Percentiles rank a stretch among this genome's conserved stretches.
Evolutionary conservation across 2,329 filamentous ascomycete genomes (phyloP).

Genomic region (Botrytis elliptica): DNA sequence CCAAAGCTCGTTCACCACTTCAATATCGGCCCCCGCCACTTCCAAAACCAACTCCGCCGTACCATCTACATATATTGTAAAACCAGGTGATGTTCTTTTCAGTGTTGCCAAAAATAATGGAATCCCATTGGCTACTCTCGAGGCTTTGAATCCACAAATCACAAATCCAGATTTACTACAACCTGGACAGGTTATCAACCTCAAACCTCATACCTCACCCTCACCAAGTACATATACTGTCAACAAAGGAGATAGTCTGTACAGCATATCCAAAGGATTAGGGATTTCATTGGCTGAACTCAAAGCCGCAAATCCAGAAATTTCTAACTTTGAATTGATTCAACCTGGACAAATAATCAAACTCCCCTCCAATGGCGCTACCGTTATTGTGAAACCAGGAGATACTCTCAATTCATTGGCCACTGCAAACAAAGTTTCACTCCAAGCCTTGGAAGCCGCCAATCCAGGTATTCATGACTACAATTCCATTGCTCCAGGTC

Average conservation of each 20-base stretch:
- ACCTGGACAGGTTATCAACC: background rate
- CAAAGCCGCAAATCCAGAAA: no score
- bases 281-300: no score
- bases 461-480: background rate
- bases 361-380: no score
- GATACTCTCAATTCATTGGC: background rate
- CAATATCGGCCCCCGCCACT: background rate
- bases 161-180: background rate
- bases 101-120: background rate
- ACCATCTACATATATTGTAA: background rate
- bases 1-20: background rate
- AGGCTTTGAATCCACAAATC: background rate
- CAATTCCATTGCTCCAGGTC: background rate
- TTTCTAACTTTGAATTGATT: no score
- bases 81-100: background rate
- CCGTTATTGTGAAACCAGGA: background rate
- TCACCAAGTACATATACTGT: background rate
- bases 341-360: no score
- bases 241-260: background rate
- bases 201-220: background rate
- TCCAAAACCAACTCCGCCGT: background rate
- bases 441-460: background rate
- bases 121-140: background rate
- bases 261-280: no score
- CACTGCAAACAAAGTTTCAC: background rate